phyloP scores from a whole-genome alignment of 2,329 filamentous ascomycete species.

The Ophiostoma novo-ulmi region DNA sequence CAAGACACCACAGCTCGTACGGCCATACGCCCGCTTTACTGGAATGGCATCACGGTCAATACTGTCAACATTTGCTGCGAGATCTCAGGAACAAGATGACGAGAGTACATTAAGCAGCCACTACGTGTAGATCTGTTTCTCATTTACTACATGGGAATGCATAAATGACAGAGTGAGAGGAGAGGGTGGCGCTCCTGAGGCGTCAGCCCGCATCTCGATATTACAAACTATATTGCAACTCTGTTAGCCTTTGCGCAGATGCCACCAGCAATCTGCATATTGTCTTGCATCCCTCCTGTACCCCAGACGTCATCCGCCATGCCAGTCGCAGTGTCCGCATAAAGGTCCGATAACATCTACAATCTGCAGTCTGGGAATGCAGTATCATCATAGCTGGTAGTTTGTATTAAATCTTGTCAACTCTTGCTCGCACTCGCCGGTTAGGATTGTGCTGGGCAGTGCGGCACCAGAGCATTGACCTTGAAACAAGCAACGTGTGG shows the following conservation, averaged over 20 bases:
- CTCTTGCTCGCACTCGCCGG: background rate
- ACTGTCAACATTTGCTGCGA: background rate
- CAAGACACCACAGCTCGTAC: background rate
- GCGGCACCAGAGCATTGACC: background rate
- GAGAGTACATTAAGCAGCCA: background rate
- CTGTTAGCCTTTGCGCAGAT: background rate
- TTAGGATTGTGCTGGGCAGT: background rate
- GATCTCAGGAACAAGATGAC: background rate
- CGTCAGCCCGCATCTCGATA: constrained; percentile 4
- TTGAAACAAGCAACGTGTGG: background rate
- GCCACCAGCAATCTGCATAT: background rate
- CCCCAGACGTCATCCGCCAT: background rate
- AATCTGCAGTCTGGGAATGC: background rate
- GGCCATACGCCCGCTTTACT: background rate
- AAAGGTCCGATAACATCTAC: background rate
- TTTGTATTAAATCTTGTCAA: background rate
- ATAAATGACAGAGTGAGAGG: background rate
- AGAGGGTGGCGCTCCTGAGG: background rate
- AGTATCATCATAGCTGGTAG: background rate
- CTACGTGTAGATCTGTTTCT: background rate
- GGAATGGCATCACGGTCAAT: background rate
- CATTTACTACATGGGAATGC: background rate
- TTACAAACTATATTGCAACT: background rate
- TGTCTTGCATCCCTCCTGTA: background rate
- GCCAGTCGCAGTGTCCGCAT: background rate